Evolutionary conservation across 1,284 basidiomycete genomes (phyloP), one percentile per base, ranked within the genome.

Genomic region (Cutaneotrichosporon mucoides): DNA sequence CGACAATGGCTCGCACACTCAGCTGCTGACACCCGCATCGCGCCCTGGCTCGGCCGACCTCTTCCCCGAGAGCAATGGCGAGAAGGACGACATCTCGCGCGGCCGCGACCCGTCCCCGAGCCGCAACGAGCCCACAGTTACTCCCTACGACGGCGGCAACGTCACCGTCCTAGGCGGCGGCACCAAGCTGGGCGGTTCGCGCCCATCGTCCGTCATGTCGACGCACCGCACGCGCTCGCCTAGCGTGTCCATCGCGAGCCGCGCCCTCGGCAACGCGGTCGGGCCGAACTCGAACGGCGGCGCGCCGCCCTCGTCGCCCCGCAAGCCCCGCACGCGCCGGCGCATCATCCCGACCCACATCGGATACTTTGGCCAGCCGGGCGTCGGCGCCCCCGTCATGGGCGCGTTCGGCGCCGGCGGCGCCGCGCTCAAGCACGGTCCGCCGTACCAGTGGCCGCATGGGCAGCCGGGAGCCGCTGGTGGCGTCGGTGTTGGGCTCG

Each of bases 121-220:
- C 11, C 64, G 59, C 5, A 55, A 65, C 9, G 69, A 68, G 34
- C 71, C 72, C n/a, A 66, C 72, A 41, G 76, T 79, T 37, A 77
- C 76, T 9, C 76, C 76, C 0, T 79, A 79, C 59, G 78, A 79
- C 57, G 76, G 76, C 47, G 78, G 77, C 13, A 79, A 79, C 58
- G 78, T 79, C 35, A 78, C 75, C 10, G 77, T 78, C 40, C 68
- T 79, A 12, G 78, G 78, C 13, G 78, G 78, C 16, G 78, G 78
- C 38, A 76, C 78, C 57, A 77, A 77, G 62, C 71, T 79, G 10
- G 78, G 77, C 47, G 75, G 75, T 13, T 73, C 73, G 12, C 68
- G 75, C 47, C 65, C 73, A 12, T 62, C 66, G 37, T 68, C 66
- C 3, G 71, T 68, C 7, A 38, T 52, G 36, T 44, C 34, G 33